Evolutionary conservation across 1,139 yeast species (phyloP).

Genomic region (Suhomyces guaymorum): DNA sequence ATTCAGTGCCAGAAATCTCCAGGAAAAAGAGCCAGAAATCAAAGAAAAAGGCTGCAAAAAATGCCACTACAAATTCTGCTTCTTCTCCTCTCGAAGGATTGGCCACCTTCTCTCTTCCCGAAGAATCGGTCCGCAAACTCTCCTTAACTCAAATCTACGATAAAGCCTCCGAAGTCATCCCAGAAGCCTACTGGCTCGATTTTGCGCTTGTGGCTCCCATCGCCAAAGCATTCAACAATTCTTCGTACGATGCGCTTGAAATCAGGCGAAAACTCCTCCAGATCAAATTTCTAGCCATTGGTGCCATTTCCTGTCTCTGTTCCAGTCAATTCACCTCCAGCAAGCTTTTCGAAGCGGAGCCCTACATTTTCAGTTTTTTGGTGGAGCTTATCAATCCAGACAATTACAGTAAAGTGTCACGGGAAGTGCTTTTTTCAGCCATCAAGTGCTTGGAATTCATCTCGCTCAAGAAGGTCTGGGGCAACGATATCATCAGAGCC

Average conservation of each 20-base stretch:
- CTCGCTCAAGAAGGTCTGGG: constrained; percentile 68
- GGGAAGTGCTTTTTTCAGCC: constrained; percentile 58
- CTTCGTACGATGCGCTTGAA: constrained; percentile 53
- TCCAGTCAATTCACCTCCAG: constrained; percentile 58
- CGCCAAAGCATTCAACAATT: constrained; percentile 71
- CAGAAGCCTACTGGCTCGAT: constrained; percentile 62
- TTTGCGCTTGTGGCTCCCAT: constrained; percentile 63
- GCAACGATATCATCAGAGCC: constrained; percentile 76
- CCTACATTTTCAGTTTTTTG: constrained; percentile 68
- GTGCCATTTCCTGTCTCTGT: constrained; percentile 53
- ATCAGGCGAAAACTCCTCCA: constrained; percentile 61
- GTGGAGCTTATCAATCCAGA: constrained; percentile 65
- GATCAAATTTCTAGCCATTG: constrained; percentile 67
- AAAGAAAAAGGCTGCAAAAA: constrained; percentile 2
- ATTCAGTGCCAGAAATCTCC: too few species aligned
- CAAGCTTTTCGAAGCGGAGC: constrained; percentile 71
- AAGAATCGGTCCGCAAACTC: constrained; percentile 51
- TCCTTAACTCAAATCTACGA: constrained; percentile 65
- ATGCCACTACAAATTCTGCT: constrained; percentile 8
- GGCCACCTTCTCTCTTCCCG: constrained; percentile 45
- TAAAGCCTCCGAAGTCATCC: constrained; percentile 58
- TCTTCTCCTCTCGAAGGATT: constrained; percentile 44
- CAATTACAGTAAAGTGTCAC: constrained; percentile 52
- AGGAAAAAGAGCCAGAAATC: background rate
- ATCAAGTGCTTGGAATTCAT: constrained; percentile 71